Evolutionary conservation across 768 basidiomycete genomes (phyloP), one percentile per base, ranked within the genome.

Genomic region (Hortiboletus flavorubellus): DNA sequence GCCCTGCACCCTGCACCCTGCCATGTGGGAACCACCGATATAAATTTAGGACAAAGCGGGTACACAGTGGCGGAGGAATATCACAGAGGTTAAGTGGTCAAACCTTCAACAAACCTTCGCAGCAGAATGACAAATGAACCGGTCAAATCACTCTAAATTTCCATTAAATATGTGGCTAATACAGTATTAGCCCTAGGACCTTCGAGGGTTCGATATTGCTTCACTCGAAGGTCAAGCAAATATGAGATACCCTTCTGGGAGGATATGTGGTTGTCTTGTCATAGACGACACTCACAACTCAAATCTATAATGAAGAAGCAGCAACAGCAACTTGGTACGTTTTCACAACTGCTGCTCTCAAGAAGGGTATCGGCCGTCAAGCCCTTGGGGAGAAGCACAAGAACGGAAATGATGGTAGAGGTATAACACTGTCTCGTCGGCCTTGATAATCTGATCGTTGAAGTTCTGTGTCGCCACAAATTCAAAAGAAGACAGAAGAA

Each of bases 371-470:
- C 88, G 2, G 89, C 78, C 1, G 92, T 94, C 3, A 95, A 69
- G 1, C 93, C 93, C 68, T 91, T 92, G 54, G 0, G 92, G 84
- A 16, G 91, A 92, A 1, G 86, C 86, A 0, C 77, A 77, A 3
- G 86, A 85, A 35, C 90, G 80, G 63, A 96, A 86, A 8, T 92
- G 85, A 66, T 95, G 91, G 83, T 91, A 86, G 16, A 93, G 82
- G 61, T 93, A 94, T 0, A 72, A 60, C 9, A 77, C 78, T 9
- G 85, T 69, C 71, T 80, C 77, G 2, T 75, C 65, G 2, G 81
- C 68, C 35, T 68, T 56, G 9, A 76, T 68, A 0, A 41, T 38
- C 18, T 59, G 58, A 64, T 91, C 89, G 3, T 76, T 80, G 5
- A 76, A 78, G 63, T 78, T 82, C 89, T 91, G 58, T 89, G 56